These are phyloP conservation scores for Melaleuca quinquenervia DNA, from an alignment of 345 rosid genomes.

Conservation along the genomic window DNA sequence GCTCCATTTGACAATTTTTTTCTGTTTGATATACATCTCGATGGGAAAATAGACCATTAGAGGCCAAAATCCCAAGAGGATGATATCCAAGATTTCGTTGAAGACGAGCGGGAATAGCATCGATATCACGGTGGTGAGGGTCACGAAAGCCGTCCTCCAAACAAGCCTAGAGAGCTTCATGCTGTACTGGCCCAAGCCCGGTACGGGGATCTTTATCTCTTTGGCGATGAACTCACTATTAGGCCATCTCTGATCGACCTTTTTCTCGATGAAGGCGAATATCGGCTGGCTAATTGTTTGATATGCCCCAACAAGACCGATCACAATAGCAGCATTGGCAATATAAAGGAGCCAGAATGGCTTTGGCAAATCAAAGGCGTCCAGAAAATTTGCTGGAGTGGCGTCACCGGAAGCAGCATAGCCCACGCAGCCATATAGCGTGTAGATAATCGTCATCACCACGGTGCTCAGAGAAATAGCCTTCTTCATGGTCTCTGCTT, in stretches of 20 bases:
- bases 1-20: slow-evolving; percentile 34
- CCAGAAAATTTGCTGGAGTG: slow-evolving; percentile 35
- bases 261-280: slow-evolving; percentile 37
- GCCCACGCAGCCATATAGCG: slow-evolving; percentile 46
- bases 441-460: slow-evolving; percentile 33
- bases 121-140: slow-evolving; percentile 31
- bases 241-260: slow-evolving; percentile 14
- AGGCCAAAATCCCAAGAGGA: slow-evolving; percentile 50
- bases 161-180: slow-evolving; percentile 32
- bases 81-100: slow-evolving; percentile 31
- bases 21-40: slow-evolving; percentile 45
- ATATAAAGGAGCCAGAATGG: slow-evolving; percentile 50
- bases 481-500: slow-evolving; percentile 38
- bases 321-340: slow-evolving; percentile 38
- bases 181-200: slow-evolving; percentile 7
- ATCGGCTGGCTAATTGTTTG: slow-evolving; percentile 43
- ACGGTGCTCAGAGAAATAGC: slow-evolving; percentile 27
- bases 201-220: slow-evolving; percentile 23
- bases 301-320: slow-evolving; percentile 49
- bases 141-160: slow-evolving; percentile 33
- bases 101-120: slow-evolving; percentile 40
- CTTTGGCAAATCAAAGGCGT: slow-evolving; percentile 32
- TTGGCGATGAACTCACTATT: slow-evolving; percentile 18
- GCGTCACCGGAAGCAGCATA: slow-evolving; percentile 47
- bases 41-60: slow-evolving; percentile 43